phyloP scores from a whole-genome alignment of 192 early-diverging fungal genomes.

The Dimargaris xerosporica region DNA sequence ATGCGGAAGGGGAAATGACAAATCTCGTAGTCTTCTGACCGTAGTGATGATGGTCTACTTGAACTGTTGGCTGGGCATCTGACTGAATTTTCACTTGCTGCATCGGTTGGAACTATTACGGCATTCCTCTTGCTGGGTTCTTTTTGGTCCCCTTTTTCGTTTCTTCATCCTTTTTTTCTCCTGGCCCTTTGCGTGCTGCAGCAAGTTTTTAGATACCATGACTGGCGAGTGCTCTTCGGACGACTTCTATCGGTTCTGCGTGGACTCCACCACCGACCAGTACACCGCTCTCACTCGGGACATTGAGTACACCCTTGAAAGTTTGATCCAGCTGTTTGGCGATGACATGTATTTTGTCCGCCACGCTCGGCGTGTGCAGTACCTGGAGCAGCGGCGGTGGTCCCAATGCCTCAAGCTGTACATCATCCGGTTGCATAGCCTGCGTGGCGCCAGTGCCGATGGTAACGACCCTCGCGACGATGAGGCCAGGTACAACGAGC shows the following conservation, averaged over 20 bases:
- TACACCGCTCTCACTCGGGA: background rate
- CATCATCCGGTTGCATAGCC: background rate
- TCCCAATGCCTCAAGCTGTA: background rate
- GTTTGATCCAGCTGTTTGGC: background rate
- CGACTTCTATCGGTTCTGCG: background rate
- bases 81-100: no score
- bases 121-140: no score
- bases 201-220: background rate
- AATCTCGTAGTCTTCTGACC: no score
- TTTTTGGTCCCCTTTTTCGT: background rate
- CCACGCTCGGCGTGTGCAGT: background rate
- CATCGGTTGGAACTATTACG: no score
- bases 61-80: no score
- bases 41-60: no score
- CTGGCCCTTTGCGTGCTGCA: background rate
- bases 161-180: background rate
- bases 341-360: background rate
- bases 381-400: constrained; percentile 1
- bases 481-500: background rate
- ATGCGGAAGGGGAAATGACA: no score
- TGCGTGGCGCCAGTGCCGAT: background rate
- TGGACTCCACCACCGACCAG: background rate
- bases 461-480: background rate
- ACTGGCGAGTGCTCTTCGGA: background rate
- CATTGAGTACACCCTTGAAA: background rate